Evolutionary conservation across 257 asterid genomes (phyloP), one percentile per base, ranked within the genome.

Genomic region (Linaria vulgaris): DNA sequence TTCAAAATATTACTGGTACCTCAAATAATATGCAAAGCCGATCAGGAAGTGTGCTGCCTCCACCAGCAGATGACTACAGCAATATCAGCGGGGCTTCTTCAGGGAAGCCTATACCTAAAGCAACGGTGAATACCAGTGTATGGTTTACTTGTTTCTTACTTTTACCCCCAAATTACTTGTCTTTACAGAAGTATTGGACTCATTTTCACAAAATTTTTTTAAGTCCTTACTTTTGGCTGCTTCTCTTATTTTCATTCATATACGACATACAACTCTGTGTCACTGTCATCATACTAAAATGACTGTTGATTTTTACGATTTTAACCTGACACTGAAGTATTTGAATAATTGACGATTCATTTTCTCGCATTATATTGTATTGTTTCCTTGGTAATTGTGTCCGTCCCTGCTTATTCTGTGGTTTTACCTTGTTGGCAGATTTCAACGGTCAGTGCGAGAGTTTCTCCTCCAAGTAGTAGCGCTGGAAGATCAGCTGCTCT

Each of bases 401-500:
- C 41, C 38, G 46, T 37, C 12, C 4, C 56, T 47, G 51, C 19
- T 30, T 27, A 61, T 75, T 31, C 38, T 58, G 27, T 17, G 31
- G 13, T 22, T 59, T 44, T 5, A 15, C 14, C 45, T 69, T 59
- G 57, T 56, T 34, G 61, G 73, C 95, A 79, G 72, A 72, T 64
- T 69, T 66, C 72, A 70, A 68, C 74, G 43, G 43, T 10, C 53
- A 61, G 63, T 74, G 65, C 72, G 56, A 61, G 69, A 61, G 66
- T 68, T 38, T 72, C 85, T 39, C 80, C 83, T 17, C 97, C 99
- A 69, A 82, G 80, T 77, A 87, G 90, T 82, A 94, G 96, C 80
- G 77, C 90, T 58, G 95, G 95, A 14, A 83, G 90, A 78, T 90
- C 96, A 69, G 81, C 79, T 75, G 90, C 90, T 74, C 96, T 87